Evolutionary conservation across 306 rosid species (phyloP).

Genomic region (Gleditsia sinensis): DNA sequence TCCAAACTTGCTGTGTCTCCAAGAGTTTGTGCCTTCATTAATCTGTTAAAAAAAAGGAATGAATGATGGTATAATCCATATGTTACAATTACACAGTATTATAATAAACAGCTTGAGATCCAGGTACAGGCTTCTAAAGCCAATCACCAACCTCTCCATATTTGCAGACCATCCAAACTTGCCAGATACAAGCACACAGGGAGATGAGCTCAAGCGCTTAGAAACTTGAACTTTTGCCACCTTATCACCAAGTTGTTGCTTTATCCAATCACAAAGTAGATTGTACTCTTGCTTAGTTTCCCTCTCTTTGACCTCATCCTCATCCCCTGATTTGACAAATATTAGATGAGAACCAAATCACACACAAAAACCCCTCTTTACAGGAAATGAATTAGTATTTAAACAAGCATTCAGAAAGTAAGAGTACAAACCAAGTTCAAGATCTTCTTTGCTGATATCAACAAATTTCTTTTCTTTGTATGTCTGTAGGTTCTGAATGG

Average conservation of each 20-base stretch:
- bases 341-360: constrained; percentile 9
- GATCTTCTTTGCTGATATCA: constrained; percentile 98
- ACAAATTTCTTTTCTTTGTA: constrained; percentile 96
- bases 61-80: background rate
- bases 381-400: background rate
- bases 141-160: constrained; percentile 83
- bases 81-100: background rate
- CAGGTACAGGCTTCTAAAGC: background rate
- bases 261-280: constrained; percentile 96
- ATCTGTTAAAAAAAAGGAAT: constrained; percentile 52
- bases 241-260: constrained; percentile 95
- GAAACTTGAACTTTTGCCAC: constrained; percentile 96
- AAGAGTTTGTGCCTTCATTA: constrained; percentile 99
- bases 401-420: constrained; percentile 9
- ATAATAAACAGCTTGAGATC: background rate
- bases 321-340: constrained; percentile 67
- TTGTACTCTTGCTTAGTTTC: constrained; percentile 79
- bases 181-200: constrained; percentile 99
- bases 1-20: constrained; percentile 94
- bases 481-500: constrained; percentile 95
- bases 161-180: constrained; percentile 99
- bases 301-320: constrained; percentile 93
- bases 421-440: constrained; percentile 85
- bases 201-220: constrained; percentile 96
- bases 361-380: constrained; percentile 6